A percentile compares a stretch with the other conserved stretches of the same genome.
Conservation (phyloP, 1,284 basidiomycete species). For the Earliella scabrosa region DNA sequence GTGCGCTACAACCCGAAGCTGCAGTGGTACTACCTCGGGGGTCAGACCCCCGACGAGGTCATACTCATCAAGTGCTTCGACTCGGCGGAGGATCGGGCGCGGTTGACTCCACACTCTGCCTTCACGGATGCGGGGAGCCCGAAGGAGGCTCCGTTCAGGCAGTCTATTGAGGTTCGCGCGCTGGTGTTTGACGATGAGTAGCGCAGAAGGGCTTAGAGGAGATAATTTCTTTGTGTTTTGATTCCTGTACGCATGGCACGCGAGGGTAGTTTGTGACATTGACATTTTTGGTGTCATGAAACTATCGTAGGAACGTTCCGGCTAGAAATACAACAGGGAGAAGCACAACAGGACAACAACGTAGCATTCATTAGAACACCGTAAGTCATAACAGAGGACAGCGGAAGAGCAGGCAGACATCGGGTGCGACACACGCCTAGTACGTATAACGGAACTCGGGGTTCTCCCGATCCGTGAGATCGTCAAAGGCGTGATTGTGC, state of each 20-base stretch:
- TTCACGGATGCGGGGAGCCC: constrained; percentile 45
- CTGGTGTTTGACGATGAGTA: constrained; percentile 40
- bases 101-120: constrained; percentile 49
- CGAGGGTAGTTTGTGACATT: no score
- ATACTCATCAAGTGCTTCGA: constrained; percentile 53
- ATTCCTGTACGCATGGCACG: neutral
- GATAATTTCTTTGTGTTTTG: no score
- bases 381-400: neutral
- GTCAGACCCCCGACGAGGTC: constrained; percentile 50
- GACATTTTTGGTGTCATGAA: no score
- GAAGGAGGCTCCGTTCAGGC: constrained; percentile 41
- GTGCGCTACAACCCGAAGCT: constrained; percentile 43
- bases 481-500: constrained; percentile 51
- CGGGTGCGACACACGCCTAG: neutral
- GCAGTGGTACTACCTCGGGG: constrained; percentile 50
- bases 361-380: neutral
- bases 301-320: neutral
- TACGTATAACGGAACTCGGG: constrained; percentile 43
- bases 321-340: constrained; percentile 1
- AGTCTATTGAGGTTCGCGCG: constrained; percentile 46
- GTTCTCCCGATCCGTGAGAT: constrained; percentile 53
- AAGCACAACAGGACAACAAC: neutral
- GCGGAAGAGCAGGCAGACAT: neutral
- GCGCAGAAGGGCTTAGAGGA: no score
- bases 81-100: constrained; percentile 42